These are phyloP conservation scores for Erigeron canadensis DNA, from an alignment of 129 eudicot genomes.

Conservation along the genomic window DNA sequence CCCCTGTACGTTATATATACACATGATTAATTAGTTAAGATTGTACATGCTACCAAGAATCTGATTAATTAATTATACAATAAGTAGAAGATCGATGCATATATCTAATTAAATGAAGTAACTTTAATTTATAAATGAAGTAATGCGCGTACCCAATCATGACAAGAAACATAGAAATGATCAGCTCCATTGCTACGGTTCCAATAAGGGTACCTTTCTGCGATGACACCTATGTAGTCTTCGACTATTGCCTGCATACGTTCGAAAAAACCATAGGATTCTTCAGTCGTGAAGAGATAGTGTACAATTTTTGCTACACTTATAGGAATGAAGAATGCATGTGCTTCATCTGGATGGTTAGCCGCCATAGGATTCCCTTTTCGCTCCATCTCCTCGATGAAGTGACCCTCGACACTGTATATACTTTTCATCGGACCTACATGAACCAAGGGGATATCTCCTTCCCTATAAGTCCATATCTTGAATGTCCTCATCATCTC, in stretches of 20 bases:
- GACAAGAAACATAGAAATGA: slow-evolving; percentile 81
- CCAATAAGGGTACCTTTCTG: slow-evolving; percentile 61
- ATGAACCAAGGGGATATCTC: slow-evolving; percentile 75
- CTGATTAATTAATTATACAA: too few relatives aligned
- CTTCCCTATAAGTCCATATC: slow-evolving; percentile 69
- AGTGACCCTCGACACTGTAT: slow-evolving; percentile 66
- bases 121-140: too few relatives aligned
- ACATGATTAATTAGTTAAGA: too few relatives aligned
- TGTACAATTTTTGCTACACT: slow-evolving; percentile 63
- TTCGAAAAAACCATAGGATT: not conserved
- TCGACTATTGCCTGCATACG: slow-evolving; percentile 27
- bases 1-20: slow-evolving; percentile 33
- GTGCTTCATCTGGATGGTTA: slow-evolving; percentile 60
- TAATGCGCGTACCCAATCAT: slow-evolving; percentile 79
- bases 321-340: slow-evolving; percentile 57
- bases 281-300: slow-evolving; percentile 30
- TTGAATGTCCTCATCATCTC: slow-evolving; percentile 73
- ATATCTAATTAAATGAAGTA: too few relatives aligned
- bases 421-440: slow-evolving; percentile 59
- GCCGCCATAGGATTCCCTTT: slow-evolving; percentile 43
- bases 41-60: too few relatives aligned
- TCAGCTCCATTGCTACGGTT: slow-evolving; percentile 71
- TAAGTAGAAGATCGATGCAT: too few relatives aligned
- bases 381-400: slow-evolving; percentile 59
- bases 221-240: slow-evolving; percentile 50